Evolutionary conservation across 768 basidiomycete genomes (phyloP), one percentile per base, ranked within the genome.

Genomic region (Psilocybe sp.): DNA sequence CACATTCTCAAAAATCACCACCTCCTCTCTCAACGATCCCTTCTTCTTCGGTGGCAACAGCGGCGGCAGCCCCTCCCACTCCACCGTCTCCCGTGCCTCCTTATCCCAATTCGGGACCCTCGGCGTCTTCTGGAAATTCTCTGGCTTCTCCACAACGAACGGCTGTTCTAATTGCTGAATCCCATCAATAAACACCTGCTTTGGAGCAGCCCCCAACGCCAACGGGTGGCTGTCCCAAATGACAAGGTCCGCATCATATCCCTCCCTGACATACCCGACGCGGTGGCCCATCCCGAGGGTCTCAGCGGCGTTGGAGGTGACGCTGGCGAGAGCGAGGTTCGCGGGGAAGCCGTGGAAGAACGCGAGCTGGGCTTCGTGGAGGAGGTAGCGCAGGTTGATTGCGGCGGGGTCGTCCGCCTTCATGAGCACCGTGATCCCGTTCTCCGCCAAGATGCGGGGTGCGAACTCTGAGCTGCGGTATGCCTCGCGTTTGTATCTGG

Each of bases 161-260:
- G 84, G 75, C 2, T 67, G 60, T 28, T 69, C 58, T 2, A 89
- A 59, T 61, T 98, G 94, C 1, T 85, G 68, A 43, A 96, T 85
- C 1, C 94, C 94, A 59, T 98, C 94, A 52, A 96, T 89, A 68
- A 83, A 92, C 15, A 93, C 91, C 69, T 95, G 91, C 33, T 76
- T 71, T 2, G 92, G 92, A 0, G 90, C 91, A n/a, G 92, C 90
- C 3, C 90, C 90, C 4, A 95, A 70, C 0, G 86, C 79, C 10
- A 96, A 73, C 0, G 93, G 93, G 66, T 94, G 92, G 35, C 82
- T 84, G 54, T 90, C 88, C 87, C 87, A 90, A 2, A 92, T 72
- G 28, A 92, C 85, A 33, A 93, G 53, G 67, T 94, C 89, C 87
- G 89, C 89, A 67, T 92, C 89, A 69, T 84, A 90, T 10, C 88